Percentiles rank a stretch among this genome's conserved stretches.
Conservation (phyloP, 148 eudicot species). For the Fagopyrum homotropicum region DNA sequence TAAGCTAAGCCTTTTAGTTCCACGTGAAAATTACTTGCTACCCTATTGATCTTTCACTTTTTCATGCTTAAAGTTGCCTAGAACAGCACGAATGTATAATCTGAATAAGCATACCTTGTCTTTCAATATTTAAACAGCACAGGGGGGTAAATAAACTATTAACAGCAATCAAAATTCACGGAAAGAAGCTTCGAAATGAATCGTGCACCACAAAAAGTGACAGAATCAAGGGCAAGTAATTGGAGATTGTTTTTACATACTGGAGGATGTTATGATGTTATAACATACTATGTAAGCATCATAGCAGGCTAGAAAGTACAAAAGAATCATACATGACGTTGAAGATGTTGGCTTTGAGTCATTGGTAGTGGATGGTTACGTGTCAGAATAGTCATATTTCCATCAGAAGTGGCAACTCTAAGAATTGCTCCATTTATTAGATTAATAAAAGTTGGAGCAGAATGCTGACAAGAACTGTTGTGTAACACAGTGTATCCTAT, state of each 20-base stretch:
- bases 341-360: slow-evolving; percentile 90
- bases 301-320: slow-evolving; percentile 1
- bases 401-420: slow-evolving; percentile 62
- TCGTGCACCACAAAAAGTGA: neutral
- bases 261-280: slow-evolving; percentile 4
- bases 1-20: neutral
- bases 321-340: slow-evolving; percentile 66
- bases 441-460: slow-evolving; percentile 87
- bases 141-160: neutral
- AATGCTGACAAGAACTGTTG: slow-evolving; percentile 97
- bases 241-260: neutral
- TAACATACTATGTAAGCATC: neutral
- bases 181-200: neutral
- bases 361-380: slow-evolving; percentile 90
- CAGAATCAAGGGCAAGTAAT: neutral
- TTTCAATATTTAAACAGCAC: neutral
- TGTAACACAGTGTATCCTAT: slow-evolving; percentile 84
- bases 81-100: neutral
- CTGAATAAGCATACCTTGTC: neutral
- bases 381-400: slow-evolving; percentile 84
- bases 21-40: neutral
- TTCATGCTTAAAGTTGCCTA: neutral
- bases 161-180: neutral
- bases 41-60: neutral
- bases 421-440: slow-evolving; percentile 91